Evolutionary conservation across 2,329 filamentous ascomycete species (phyloP), one percentile per base, ranked within the genome.

Genomic region (Bertia moriformis): DNA sequence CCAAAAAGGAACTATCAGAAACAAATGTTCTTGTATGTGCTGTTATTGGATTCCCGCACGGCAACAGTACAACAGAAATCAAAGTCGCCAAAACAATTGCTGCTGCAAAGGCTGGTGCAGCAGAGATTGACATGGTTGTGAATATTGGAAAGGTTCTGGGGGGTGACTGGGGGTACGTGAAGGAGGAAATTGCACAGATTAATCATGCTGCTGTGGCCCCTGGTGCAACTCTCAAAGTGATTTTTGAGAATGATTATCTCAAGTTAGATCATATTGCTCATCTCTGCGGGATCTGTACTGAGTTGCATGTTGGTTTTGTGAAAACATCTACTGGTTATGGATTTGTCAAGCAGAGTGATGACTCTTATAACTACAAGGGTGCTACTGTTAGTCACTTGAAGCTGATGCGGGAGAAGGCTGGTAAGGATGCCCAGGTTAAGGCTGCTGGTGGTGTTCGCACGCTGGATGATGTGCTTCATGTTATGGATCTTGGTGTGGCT

Each of bases 301-400:
- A 57, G 0, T 24, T 70, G 0, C 53, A 53, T 0, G 71, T 77
- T 0, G 71, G 63, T 0, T 78, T 73, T 41, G 63, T 76, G 45
- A 77, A 77, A 57, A 77, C 73, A 0, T 71, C 68, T 1, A 74
- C 71, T 0, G 72, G 73, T 1, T 76, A 73, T 45, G 72, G 71
- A 0, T 75, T 77, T 33, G 67, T 73, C 13, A 76, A 75, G 53
- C 64, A 67, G 49, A 27, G 50, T 0, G 57, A 63, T 42, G 70
- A 69, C 0, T 49, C 56, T 35, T 76, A 74, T 43, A 61, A 57
- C 4, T 75, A 72, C 50, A 57, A 59, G 12, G 72, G 71, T 0
- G 69, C 71, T 0, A 75, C 69, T 0, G 50, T 67, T 5, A 50
- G 49, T 15, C 61, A 72, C 45, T 48, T 78, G 13, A 62, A 62